Conservation (phyloP, 768 basidiomycete species). For the Collybiopsis confluens region DNA sequence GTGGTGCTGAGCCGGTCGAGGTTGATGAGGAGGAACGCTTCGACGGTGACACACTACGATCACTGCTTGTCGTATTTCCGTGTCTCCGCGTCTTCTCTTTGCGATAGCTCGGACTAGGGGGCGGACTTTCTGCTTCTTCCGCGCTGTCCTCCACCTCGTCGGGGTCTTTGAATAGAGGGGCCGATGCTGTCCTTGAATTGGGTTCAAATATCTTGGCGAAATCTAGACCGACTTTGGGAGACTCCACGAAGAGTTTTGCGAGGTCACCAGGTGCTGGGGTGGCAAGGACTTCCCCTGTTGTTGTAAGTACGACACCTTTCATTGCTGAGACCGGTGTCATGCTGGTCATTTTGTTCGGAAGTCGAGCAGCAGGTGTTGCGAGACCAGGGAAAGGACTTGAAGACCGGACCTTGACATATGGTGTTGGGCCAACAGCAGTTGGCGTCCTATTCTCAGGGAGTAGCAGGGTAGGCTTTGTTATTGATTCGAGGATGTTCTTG, state of each 20-base stretch:
- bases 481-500: constrained; percentile 60
- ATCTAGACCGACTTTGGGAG: constrained; percentile 68
- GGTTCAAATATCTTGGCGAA: constrained; percentile 80
- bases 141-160: constrained; percentile 21
- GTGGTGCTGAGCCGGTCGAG: constrained; percentile 18
- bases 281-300: constrained; percentile 68
- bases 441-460: constrained; percentile 14
- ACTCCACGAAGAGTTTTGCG: constrained; percentile 60
- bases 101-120: constrained; percentile 44
- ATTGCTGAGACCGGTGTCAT: constrained; percentile 47
- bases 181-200: constrained; percentile 17
- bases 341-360: constrained; percentile 19
- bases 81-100: constrained; percentile 32
- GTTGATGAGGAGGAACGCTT: constrained; percentile 19
- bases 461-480: constrained; percentile 23
- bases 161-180: constrained; percentile 22
- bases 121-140: constrained; percentile 30
- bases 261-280: constrained; percentile 71
- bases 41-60: constrained; percentile 17
- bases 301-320: constrained; percentile 76
- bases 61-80: constrained; percentile 20
- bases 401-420: constrained; percentile 17
- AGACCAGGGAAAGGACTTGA: constrained; percentile 26
- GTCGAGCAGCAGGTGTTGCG: constrained; percentile 47
- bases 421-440: constrained; percentile 11